Percentiles rank a stretch among this genome's conserved stretches.
These are phyloP conservation scores for Lentinula boryana DNA, from an alignment of 768 basidiomycete species.

Conservation along the genomic window DNA sequence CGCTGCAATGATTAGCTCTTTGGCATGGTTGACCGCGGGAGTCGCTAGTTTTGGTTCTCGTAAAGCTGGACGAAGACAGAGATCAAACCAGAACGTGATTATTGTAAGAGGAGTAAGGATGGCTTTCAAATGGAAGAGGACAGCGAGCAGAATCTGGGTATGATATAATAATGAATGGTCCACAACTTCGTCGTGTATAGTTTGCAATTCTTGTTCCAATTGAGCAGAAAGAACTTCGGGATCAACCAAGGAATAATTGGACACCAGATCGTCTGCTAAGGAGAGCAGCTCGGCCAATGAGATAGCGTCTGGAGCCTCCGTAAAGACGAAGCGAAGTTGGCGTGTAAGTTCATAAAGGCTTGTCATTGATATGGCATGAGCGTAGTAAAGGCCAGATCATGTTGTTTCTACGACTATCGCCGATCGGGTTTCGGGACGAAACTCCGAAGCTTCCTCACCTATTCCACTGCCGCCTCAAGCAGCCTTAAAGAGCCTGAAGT, in stretches of 20 bases:
- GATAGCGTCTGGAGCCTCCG: slow-evolving; percentile 43
- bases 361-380: background rate
- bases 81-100: slow-evolving; percentile 78
- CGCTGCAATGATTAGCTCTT: slow-evolving; percentile 63
- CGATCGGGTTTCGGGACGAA: background rate
- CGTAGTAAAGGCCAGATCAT: background rate
- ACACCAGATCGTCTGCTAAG: slow-evolving; percentile 51
- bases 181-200: slow-evolving; percentile 53
- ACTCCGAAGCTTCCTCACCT: background rate
- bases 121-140: slow-evolving; percentile 57
- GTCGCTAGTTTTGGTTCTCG: slow-evolving; percentile 66
- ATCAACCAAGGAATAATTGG: slow-evolving; percentile 42
- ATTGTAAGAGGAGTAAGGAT: slow-evolving; percentile 60
- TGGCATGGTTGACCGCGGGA: slow-evolving; percentile 55
- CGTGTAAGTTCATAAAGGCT: slow-evolving; percentile 33
- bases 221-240: slow-evolving; percentile 36
- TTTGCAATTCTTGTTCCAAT: slow-evolving; percentile 64
- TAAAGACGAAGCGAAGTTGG: slow-evolving; percentile 55
- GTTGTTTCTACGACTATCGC: background rate
- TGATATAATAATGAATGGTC: slow-evolving; percentile 60
- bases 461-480: background rate
- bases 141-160: slow-evolving; percentile 59
- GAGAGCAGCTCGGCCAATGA: slow-evolving; percentile 43
- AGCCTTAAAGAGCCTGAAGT: background rate
- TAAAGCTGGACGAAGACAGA: slow-evolving; percentile 70